Conservation (phyloP, 176 grass and related monocot species). For the Oryza punctata region DNA sequence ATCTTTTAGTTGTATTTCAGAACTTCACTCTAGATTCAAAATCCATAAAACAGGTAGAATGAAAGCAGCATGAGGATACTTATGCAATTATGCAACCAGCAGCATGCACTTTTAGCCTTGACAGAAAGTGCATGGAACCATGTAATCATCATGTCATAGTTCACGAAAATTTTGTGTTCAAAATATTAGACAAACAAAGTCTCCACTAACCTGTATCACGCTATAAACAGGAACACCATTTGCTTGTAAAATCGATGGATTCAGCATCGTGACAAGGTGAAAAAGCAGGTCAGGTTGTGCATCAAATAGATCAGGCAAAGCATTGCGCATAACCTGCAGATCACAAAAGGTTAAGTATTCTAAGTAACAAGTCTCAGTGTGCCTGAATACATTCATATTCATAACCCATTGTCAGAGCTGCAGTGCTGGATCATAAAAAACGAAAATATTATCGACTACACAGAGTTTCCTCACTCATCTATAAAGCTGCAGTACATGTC, state of each 20-base stretch:
- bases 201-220: constrained; percentile 74
- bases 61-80: not conserved
- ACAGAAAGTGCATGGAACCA: not conserved
- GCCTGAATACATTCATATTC: not conserved
- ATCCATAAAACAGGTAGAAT: not conserved
- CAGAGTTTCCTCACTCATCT: not conserved
- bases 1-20: not conserved
- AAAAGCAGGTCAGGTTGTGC: constrained; percentile 89
- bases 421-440: not conserved
- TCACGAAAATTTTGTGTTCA: not conserved
- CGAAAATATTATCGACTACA: not conserved
- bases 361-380: constrained; percentile 9
- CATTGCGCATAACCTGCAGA: constrained; percentile 76
- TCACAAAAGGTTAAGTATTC: constrained; percentile 20
- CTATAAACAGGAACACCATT: constrained; percentile 88
- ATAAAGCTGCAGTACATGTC: not conserved
- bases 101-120: constrained; percentile 7
- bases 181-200: constrained; percentile 1
- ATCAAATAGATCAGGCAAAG: constrained; percentile 94
- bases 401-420: not conserved
- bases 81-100: constrained; percentile 5
- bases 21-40: constrained; percentile 1
- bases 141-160: constrained; percentile 11
- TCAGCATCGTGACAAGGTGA: constrained; percentile 97
- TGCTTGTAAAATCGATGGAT: constrained; percentile 75